Base-by-base conservation (phyloP, 1,284 basidiomycete species). In the Apiotrichum montevideense region DNA sequence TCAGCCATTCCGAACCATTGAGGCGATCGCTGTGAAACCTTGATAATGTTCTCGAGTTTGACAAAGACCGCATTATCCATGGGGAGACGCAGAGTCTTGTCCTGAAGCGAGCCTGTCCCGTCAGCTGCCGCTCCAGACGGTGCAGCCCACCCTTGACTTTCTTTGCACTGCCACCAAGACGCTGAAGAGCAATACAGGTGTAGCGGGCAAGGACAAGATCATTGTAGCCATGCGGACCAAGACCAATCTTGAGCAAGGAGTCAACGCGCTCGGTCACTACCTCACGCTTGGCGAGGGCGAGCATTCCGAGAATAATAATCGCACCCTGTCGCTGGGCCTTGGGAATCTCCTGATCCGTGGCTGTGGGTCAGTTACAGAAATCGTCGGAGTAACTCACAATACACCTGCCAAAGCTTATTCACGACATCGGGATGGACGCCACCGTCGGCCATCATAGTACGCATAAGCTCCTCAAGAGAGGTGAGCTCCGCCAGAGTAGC, bases 1-100 rank as follows among this genome's bases (percentile, higher is more conserved):
- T 99, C 95, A 0, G 96, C 91, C 78, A 98, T 85, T 10, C 87
- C 86, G 70, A 98, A 54, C 92, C 93, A 96, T 58, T 94, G 90
- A 65, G 86, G 88, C n/a, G 86, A 87, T 40, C 84, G 81, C 54
- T 85, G 87, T 0, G 89, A 86, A 48, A 84, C 79, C 66, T 91
- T 84, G 48, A 96, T 82, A 6, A 85, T 82, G 2, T 87, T 86
- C 67, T 88, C 84, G 3, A 98, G 80, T 64, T 88, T 88, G 37
- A 80, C 80, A 78, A 98, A 98, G 51, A 99, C 85, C 0, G 85
- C 80, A 61, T 87, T 89, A 45, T 88, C 85, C 89, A 97, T 97
- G 3, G 88, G 87, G 52, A 94, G 80, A 3, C 95, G 85, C 55
- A 93, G 81, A 5, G 85, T 88, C 67, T 91, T 90, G 78, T 98